Evolutionary conservation across 306 rosid species (phyloP).

Genomic region (Datisca glomerata): DNA sequence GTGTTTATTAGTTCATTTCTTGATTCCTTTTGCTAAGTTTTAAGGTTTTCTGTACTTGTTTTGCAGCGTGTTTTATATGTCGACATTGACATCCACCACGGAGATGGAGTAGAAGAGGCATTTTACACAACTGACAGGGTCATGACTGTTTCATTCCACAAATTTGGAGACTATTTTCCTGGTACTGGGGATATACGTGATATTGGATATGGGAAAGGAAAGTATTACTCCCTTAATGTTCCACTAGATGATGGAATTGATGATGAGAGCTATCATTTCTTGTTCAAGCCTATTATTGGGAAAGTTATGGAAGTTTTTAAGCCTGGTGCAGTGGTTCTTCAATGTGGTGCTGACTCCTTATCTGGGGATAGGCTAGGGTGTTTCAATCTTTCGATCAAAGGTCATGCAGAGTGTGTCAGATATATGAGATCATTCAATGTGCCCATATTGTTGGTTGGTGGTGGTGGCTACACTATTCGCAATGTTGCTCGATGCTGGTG

Average conservation of each 20-base stretch:
- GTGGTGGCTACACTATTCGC: slow-evolving; percentile 85
- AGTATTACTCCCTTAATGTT: slow-evolving; percentile 81
- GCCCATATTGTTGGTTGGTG: slow-evolving; percentile 72
- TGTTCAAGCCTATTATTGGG: slow-evolving; percentile 75
- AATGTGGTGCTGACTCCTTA: slow-evolving; percentile 85
- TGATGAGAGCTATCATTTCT: slow-evolving; percentile 81
- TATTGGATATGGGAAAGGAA: slow-evolving; percentile 69
- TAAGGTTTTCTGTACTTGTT: too few species aligned
- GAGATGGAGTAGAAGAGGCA: slow-evolving; percentile 90
- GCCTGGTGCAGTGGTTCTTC: slow-evolving; percentile 91
- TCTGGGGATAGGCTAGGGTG: slow-evolving; percentile 88
- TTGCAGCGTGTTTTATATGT: slow-evolving; percentile 81
- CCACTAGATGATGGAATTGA: slow-evolving; percentile 87
- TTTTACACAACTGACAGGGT: slow-evolving; percentile 84
- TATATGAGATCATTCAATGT: slow-evolving; percentile 87
- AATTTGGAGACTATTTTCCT: slow-evolving; percentile 84
- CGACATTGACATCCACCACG: slow-evolving; percentile 87
- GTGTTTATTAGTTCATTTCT: slow-evolving; percentile 3
- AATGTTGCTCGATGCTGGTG: slow-evolving; percentile 96
- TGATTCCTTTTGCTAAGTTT: too few species aligned
- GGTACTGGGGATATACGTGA: slow-evolving; percentile 82
- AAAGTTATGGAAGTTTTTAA: slow-evolving; percentile 81
- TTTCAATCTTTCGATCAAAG: slow-evolving; percentile 79
- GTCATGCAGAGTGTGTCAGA: slow-evolving; percentile 83
- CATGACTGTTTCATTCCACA: slow-evolving; percentile 88